Evolutionary conservation across 2,329 filamentous ascomycete genomes (phyloP), one percentile per base, ranked within the genome.

Genomic region (Neofusicoccum sp.): DNA sequence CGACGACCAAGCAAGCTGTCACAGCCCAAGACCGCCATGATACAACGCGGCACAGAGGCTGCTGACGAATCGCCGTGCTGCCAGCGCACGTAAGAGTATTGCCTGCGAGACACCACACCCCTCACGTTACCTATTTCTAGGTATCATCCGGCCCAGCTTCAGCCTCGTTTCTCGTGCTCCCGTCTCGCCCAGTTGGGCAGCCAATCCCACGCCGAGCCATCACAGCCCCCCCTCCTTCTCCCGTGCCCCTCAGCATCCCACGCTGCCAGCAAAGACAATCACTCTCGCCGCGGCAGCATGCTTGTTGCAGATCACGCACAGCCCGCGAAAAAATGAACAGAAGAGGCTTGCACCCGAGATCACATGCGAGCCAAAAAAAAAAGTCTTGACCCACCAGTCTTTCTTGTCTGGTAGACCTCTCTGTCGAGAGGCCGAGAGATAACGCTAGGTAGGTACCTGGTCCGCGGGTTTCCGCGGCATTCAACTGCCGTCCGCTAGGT

Each of bases 91-190:
- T 9, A 53, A 38, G 28, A 26, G 12, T 11, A 16, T 20, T 24
- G 30, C 31, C 31, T 20, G 20, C 20, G 20, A 20, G 20, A 20
- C 31, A 36, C 14, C 48, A 24, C 20, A 44, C 2, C 12, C 24
- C 12, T 7, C 28, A n/a, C 36, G 26, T 28, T n/a, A 8, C 51
- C 28, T 38, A 47, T 53, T 31, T 36, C 49, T 41, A 40, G 40
- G n/a, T n/a, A n/a, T n/a, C 49, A 54, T 41, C 49, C 41, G 49
- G 20, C 20, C 48, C 30, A 26, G 12, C 40, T 56, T 34, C 51
- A 44, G 51, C 51, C 51, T 56, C 51, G 51, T 31, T 43, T 26
- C 48, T 24, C n/a, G 48, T n/a, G 48, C 48, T 44, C 24, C 48
- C 11, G 31, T 9, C 5, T 9, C 14, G 36, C 16, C 49, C 49